Conservation (phyloP, 129 eudicot species). For the Pseudognaphalium luteoalbum region DNA sequence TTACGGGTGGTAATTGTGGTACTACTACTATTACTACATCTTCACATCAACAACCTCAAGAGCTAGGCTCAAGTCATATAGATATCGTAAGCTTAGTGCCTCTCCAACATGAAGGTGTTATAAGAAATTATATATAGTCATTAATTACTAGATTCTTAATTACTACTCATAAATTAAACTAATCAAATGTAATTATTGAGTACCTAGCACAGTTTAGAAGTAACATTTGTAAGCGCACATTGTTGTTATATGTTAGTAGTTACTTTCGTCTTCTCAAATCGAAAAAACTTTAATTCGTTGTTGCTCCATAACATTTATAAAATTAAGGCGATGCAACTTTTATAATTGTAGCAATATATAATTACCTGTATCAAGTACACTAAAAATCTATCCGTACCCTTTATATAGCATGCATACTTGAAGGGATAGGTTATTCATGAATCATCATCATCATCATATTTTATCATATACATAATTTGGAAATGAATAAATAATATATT, state of each 20-base stretch:
- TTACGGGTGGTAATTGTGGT: slow-evolving; percentile 23
- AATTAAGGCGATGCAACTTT: too few species aligned
- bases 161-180: too few species aligned
- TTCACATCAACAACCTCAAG: slow-evolving; percentile 14
- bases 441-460: too few species aligned
- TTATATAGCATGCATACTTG: neutral
- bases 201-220: neutral
- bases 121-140: neutral
- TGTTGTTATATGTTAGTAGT: neutral
- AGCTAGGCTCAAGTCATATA: neutral
- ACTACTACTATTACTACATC: slow-evolving; percentile 14
- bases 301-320: too few species aligned
- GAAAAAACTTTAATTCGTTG: too few species aligned
- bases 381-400: too few species aligned
- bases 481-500: too few species aligned
- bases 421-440: neutral
- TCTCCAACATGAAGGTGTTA: neutral
- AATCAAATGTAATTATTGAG: neutral
- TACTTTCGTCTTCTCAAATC: neutral
- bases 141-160: neutral
- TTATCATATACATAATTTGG: too few species aligned
- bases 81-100: neutral
- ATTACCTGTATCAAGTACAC: too few species aligned
- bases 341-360: neutral
- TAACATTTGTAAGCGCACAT: neutral